A percentile compares a stretch with the other conserved stretches of the same genome.
Evolutionary conservation across 192 early-diverging fungal species (phyloP).

Genomic region (Entrophospora sp.): DNA sequence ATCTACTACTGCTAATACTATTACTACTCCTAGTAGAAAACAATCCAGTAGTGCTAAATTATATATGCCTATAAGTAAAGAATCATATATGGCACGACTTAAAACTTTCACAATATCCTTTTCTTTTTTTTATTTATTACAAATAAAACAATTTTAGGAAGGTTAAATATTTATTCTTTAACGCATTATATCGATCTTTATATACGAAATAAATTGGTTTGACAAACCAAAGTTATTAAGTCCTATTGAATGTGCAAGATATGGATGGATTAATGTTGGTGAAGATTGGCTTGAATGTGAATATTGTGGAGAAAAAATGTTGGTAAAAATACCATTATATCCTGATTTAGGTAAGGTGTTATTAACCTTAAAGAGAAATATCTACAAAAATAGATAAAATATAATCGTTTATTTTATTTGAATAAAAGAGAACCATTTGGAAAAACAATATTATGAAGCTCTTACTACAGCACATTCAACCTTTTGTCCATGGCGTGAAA

Average conservation of each 20-base stretch:
- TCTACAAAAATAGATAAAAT: neutral
- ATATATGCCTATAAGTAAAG: neutral
- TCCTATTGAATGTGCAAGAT: slow-evolving; percentile 9
- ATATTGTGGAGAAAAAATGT: neutral
- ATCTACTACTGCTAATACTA: too few species aligned
- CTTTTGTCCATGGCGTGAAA: slow-evolving; percentile 10
- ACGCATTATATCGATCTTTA: neutral
- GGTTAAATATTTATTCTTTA: too few species aligned
- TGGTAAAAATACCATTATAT: neutral
- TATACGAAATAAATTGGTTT: slow-evolving; percentile 10
- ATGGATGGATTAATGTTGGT: slow-evolving; percentile 10
- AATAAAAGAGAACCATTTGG: neutral
- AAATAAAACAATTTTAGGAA: too few species aligned
- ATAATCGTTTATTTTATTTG: neutral
- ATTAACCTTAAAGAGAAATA: neutral
- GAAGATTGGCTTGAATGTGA: slow-evolving; percentile 7
- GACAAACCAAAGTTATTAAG: slow-evolving; percentile 6
- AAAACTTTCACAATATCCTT: slow-evolving; percentile 18
- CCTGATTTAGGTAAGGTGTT: neutral
- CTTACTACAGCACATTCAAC: neutral
- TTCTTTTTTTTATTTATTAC: neutral
- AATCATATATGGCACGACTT: slow-evolving; percentile 11
- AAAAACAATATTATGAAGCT: slow-evolving; percentile 4
- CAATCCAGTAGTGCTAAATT: too few species aligned
- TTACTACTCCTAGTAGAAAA: too few species aligned